These are phyloP conservation scores for Colletotrichum salicis DNA, from an alignment of 2,329 filamentous ascomycete species.

Conservation along the genomic window DNA sequence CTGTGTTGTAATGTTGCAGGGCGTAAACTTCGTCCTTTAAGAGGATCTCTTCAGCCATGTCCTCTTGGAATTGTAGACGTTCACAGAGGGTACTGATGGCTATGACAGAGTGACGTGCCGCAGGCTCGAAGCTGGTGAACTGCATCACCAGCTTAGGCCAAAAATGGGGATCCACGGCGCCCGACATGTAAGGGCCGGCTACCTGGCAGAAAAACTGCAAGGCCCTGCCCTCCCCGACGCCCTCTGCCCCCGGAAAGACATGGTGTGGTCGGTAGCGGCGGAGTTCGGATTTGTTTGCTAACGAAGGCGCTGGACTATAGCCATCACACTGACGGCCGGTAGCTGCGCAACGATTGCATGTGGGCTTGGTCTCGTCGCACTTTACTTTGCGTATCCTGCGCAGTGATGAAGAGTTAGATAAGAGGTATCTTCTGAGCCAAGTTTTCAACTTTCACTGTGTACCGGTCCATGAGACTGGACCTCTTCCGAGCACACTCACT, in stretches of 20 bases:
- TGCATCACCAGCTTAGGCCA: constrained; percentile 34
- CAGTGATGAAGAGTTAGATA: neutral
- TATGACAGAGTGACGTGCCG: constrained; percentile 18
- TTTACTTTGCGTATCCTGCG: constrained; percentile 64
- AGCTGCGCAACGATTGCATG: constrained; percentile 62
- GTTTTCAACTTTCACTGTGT: neutral
- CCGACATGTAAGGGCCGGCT: constrained; percentile 25
- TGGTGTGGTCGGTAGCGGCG: neutral
- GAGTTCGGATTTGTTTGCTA: neutral
- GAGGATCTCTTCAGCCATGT: neutral
- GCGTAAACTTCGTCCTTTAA: neutral
- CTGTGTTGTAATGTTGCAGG: constrained; percentile 17
- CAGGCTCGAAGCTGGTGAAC: constrained; percentile 16
- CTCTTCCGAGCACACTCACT: constrained; percentile 46
- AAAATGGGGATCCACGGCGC: constrained; percentile 27
- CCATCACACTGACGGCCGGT: constrained; percentile 68
- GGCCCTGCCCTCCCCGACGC: constrained; percentile 8
- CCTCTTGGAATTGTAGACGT: neutral
- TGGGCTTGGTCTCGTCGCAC: constrained; percentile 65
- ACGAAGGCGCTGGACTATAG: constrained; percentile 45
- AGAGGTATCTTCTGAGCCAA: neutral
- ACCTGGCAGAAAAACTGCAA: constrained; percentile 18
- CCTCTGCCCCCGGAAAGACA: neutral
- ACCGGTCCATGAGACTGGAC: neutral
- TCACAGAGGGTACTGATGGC: constrained; percentile 36